These are phyloP conservation scores for Thuja plicata DNA, from an alignment of 83 land plant genomes.

Conservation along the genomic window DNA sequence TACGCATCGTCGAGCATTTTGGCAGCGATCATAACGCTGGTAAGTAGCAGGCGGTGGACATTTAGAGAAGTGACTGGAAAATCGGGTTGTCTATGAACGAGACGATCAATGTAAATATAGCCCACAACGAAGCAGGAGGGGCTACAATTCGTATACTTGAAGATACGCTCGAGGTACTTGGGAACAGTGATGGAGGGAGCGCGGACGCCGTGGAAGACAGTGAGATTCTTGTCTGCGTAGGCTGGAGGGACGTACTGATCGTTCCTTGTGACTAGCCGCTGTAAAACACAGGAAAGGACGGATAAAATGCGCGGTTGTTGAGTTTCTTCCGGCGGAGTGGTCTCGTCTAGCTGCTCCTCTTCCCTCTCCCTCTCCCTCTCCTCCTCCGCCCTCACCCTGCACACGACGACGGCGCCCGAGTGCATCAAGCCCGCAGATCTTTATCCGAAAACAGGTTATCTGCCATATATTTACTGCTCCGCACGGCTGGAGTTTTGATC, in stretches of 20 bases:
- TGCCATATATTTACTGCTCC: not conserved
- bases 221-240: constrained; percentile 23
- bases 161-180: constrained; percentile 73
- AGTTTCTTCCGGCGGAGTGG: not conserved
- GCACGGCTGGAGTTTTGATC: not conserved
- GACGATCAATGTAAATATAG: constrained; percentile 56
- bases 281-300: constrained; percentile 43
- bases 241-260: constrained; percentile 27
- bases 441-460: not conserved
- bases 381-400: not conserved
- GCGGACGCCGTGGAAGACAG: constrained; percentile 50
- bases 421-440: constrained; percentile 11
- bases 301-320: constrained; percentile 39
- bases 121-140: constrained; percentile 79
- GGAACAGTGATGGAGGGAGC: constrained; percentile 54
- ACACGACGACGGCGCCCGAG: not conserved
- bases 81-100: constrained; percentile 55
- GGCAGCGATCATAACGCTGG: constrained; percentile 67
- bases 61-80: constrained; percentile 58
- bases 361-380: no score
- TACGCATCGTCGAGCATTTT: constrained; percentile 79
- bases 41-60: constrained; percentile 65
- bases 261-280: constrained; percentile 56
- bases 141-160: constrained; percentile 56
- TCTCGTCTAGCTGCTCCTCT: not conserved